Evolutionary conservation across 2,329 filamentous ascomycete genomes (phyloP), one percentile per base, ranked within the genome.

Genomic region (Nannizzia gypsea): DNA sequence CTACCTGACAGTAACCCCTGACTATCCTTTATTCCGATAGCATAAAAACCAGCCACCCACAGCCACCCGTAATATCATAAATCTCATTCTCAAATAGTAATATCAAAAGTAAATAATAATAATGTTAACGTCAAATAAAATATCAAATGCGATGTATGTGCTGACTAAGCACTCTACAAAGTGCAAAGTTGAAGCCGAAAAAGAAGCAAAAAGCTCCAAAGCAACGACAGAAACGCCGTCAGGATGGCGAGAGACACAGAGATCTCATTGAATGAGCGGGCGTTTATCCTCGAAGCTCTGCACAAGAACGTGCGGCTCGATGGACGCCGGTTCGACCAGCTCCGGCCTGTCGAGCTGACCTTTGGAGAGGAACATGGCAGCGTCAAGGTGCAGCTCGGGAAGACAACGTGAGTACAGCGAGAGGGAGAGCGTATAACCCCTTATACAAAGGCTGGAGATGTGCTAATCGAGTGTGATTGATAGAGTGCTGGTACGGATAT

Each of bases 321-420:
- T 75, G 88, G 88, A 67, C 88, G 93, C 65, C 78, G 81, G 61
- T 81, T 91, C 61, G 89, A 96, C 69, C 81, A 90, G 68, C 93
- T 89, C 73, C 84, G 93, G 65, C 79, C 84, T 55, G 73, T 96
- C 52, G 82, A 87, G 62, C 80, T 99, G 62, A 82, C 80, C 2
- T 96, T 97, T 74, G 90, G 90, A 57, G 87, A 96, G 64, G 89
- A 96, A 68, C 91, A 91, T 80, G 93, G 93, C 63, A 85, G 92
- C 66, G 89, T 87, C 66, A 89, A 96, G 69, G 88, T 96, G 42
- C 82, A 85, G 64, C 77, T 96, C 64, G 93, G 93, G 66, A 95
- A 92, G 77, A 97, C 93, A 60, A 89, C 86, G 91, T 92, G 74
- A 60, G 74, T 64, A 44, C n/a, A n/a, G n/a, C n/a, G n/a, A n/a